These are phyloP conservation scores for Emmonsiellopsis sp. DNA, from an alignment of 2,329 filamentous ascomycete species.

Conservation along the genomic window DNA sequence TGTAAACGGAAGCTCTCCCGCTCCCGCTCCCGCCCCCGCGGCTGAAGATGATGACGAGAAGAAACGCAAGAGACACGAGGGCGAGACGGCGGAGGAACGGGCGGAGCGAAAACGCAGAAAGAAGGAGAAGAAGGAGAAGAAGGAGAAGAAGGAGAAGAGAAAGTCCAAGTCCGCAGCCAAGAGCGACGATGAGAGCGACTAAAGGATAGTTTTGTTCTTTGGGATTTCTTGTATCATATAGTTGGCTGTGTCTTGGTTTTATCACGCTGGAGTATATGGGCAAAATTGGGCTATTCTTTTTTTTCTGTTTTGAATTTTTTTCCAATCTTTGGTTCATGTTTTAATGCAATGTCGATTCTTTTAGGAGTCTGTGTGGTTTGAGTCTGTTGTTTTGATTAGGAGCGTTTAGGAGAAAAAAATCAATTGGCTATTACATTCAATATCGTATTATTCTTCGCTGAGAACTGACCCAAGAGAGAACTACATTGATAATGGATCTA, in stretches of 20 bases:
- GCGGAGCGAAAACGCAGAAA: constrained; percentile 43
- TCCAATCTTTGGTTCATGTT: not conserved
- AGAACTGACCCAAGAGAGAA: too few species aligned
- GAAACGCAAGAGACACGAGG: constrained; percentile 49
- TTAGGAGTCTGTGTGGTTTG: not conserved
- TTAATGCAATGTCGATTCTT: constrained; percentile 1
- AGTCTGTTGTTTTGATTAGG: not conserved
- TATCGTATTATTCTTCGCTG: too few species aligned
- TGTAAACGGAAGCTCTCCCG: constrained; percentile 20
- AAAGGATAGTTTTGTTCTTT: constrained; percentile 14
- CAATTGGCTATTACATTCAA: not conserved
- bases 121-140: constrained; percentile 48
- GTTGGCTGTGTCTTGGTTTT: constrained; percentile 8
- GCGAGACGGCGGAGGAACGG: constrained; percentile 42
- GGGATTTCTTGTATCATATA: constrained; percentile 34
- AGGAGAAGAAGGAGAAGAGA: constrained; percentile 58
- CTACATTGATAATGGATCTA: too few species aligned
- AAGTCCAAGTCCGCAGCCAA: constrained; percentile 51
- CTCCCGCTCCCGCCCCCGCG: constrained; percentile 22
- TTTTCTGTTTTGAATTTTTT: constrained; percentile 15
- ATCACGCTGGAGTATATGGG: constrained; percentile 30
- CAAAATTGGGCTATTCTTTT: constrained; percentile 21
- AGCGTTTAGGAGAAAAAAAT: not conserved
- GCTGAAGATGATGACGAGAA: constrained; percentile 41
- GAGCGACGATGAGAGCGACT: constrained; percentile 34